A percentile compares a stretch with the other conserved stretches of the same genome.
phyloP scores from a whole-genome alignment of 441 rosid genomes.

The Eutrema salsugineum region DNA sequence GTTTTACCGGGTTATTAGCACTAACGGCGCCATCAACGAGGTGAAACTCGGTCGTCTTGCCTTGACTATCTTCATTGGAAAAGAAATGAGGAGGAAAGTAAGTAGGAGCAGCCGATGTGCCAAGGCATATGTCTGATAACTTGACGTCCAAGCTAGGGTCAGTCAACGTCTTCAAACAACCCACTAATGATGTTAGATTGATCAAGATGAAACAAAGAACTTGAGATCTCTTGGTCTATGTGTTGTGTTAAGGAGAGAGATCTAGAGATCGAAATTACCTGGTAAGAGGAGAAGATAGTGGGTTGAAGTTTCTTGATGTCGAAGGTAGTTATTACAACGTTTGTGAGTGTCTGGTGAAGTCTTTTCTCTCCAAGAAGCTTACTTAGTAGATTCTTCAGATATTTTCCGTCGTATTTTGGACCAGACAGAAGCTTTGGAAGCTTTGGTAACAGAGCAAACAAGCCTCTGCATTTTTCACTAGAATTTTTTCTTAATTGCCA shows the following conservation, averaged over 20 bases:
- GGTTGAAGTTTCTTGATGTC: slow-evolving; percentile 77
- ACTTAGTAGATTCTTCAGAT: slow-evolving; percentile 34
- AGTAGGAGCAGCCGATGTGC: slow-evolving; percentile 58
- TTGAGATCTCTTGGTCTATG: neutral
- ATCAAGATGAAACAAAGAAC: neutral
- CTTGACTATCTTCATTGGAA: slow-evolving; percentile 30
- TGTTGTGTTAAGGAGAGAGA: neutral
- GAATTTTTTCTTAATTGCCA: neutral
- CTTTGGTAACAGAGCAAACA: slow-evolving; percentile 7
- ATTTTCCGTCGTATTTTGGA: slow-evolving; percentile 68
- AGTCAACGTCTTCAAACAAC: slow-evolving; percentile 13
- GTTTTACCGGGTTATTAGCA: slow-evolving; percentile 51
- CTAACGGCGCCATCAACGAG: slow-evolving; percentile 54
- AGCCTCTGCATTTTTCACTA: slow-evolving; percentile 17
- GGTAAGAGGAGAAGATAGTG: slow-evolving; percentile 56
- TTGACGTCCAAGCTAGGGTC: slow-evolving; percentile 35
- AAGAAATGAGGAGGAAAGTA: slow-evolving; percentile 47
- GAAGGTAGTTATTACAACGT: slow-evolving; percentile 71
- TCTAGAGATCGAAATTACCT: slow-evolving; percentile 40
- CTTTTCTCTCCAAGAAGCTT: slow-evolving; percentile 38
- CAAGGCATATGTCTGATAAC: slow-evolving; percentile 48
- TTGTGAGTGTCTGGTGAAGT: slow-evolving; percentile 59
- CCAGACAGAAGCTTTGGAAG: slow-evolving; percentile 32
- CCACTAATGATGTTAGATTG: neutral
- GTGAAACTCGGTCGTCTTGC: slow-evolving; percentile 37